Evolutionary conservation across 1,139 yeast genomes (phyloP).

Genomic region (Diutina mesorugosa): DNA sequence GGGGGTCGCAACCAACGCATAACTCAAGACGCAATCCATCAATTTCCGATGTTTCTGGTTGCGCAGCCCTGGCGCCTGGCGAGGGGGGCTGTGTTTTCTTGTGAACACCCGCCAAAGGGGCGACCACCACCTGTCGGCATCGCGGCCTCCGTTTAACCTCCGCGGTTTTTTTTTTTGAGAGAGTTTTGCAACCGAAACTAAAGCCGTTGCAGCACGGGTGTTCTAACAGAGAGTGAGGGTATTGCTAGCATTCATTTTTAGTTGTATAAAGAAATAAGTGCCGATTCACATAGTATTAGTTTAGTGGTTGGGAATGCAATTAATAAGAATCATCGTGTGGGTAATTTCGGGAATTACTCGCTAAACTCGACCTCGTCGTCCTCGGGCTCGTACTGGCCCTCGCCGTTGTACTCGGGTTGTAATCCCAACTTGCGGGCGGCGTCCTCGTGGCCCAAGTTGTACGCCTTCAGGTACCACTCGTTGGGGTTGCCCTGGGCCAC

Average conservation of each 20-base stretch:
- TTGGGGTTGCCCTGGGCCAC: constrained; percentile 13
- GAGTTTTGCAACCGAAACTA: too few species aligned
- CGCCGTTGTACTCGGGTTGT: constrained; percentile 1
- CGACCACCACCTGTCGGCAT: background rate
- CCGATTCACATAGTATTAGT: background rate
- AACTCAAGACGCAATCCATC: background rate
- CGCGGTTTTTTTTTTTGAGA: too few species aligned
- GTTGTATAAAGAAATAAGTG: background rate
- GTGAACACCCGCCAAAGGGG: background rate
- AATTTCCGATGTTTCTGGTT: background rate
- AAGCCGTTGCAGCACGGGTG: too few species aligned
- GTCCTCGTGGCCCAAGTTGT: constrained; percentile 3
- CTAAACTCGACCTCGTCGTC: constrained; percentile 1
- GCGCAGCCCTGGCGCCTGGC: background rate
- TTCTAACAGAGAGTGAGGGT: background rate
- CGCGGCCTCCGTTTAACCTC: background rate
- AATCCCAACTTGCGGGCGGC: constrained; percentile 3
- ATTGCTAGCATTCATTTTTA: background rate
- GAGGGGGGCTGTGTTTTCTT: background rate
- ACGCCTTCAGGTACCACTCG: constrained; percentile 5
- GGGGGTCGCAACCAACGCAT: too few species aligned
- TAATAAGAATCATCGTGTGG: background rate
- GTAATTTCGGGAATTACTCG: background rate
- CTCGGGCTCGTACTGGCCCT: background rate
- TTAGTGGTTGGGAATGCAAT: background rate